Evolutionary conservation across 1,284 basidiomycete species (phyloP).

Genomic region (Leccinum griseonigrum): DNA sequence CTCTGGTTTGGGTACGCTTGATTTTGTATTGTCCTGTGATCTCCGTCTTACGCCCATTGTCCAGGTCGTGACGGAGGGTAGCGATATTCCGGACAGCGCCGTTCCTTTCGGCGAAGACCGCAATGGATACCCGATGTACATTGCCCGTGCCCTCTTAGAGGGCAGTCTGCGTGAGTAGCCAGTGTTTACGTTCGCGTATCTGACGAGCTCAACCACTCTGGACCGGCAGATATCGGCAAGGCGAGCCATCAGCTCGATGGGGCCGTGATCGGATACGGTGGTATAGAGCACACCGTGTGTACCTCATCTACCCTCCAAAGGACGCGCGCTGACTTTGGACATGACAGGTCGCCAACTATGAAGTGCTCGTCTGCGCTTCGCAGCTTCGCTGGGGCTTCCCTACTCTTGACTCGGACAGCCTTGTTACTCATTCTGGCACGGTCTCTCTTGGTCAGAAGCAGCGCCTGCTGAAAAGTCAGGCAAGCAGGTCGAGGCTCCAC

Average conservation of each 20-base stretch:
- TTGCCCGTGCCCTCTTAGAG: constrained; percentile 35
- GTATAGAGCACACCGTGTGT: constrained; percentile 28
- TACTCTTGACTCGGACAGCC: constrained; percentile 5
- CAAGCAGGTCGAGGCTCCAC: constrained; percentile 1
- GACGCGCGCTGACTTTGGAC: neutral
- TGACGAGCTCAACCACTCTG: neutral
- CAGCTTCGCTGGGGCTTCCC: constrained; percentile 33
- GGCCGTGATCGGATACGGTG: constrained; percentile 31
- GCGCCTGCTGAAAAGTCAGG: constrained; percentile 11
- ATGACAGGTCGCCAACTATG: constrained; percentile 26
- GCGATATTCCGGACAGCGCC: constrained; percentile 29
- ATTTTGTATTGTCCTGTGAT: neutral
- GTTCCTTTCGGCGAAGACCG: constrained; percentile 34
- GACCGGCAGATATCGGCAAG: constrained; percentile 28
- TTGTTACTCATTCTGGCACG: constrained; percentile 25
- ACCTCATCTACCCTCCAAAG: neutral
- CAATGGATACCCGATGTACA: constrained; percentile 27
- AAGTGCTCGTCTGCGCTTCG: constrained; percentile 34
- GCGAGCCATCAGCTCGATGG: constrained; percentile 26
- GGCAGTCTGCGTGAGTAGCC: constrained; percentile 28
- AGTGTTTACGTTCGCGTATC: neutral
- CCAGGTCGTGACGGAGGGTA: constrained; percentile 31
- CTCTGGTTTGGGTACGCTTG: constrained; percentile 30
- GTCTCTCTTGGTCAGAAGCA: constrained; percentile 32
- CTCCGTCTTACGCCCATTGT: neutral